These are phyloP conservation scores for Hypoxylon sp. DNA, from an alignment of 2,329 filamentous ascomycete genomes.

Conservation along the genomic window DNA sequence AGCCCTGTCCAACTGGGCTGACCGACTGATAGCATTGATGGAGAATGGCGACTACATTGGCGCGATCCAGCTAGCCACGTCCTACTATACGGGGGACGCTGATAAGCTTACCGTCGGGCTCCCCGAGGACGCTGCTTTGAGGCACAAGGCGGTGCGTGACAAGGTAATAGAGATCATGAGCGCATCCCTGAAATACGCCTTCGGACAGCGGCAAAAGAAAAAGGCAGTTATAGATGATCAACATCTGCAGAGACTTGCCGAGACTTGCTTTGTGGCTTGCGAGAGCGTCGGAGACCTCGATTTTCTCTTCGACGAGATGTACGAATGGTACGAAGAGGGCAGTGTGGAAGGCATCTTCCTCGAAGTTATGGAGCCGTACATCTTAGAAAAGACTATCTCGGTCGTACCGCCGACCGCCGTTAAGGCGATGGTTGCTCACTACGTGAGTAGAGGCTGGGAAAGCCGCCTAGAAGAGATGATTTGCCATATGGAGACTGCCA, in stretches of 20 bases:
- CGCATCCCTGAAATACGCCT: slow-evolving; percentile 89
- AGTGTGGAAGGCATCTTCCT: slow-evolving; percentile 79
- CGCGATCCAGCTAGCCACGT: slow-evolving; percentile 87
- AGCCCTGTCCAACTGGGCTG: slow-evolving; percentile 95
- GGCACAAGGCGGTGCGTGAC: slow-evolving; percentile 84
- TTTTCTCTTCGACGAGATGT: slow-evolving; percentile 90
- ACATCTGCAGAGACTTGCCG: slow-evolving; percentile 79
- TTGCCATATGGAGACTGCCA: slow-evolving; percentile 88
- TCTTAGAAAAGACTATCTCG: slow-evolving; percentile 78
- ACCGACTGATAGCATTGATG: slow-evolving; percentile 91
- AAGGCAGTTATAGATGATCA: slow-evolving; percentile 56
- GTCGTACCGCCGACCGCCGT: slow-evolving; percentile 82
- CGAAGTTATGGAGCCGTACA: slow-evolving; percentile 86
- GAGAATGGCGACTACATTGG: slow-evolving; percentile 95
- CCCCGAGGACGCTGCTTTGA: slow-evolving; percentile 78
- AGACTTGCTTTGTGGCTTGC: slow-evolving; percentile 85
- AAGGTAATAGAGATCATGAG: slow-evolving; percentile 93
- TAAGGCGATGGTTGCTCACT: slow-evolving; percentile 85
- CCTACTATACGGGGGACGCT: slow-evolving; percentile 89
- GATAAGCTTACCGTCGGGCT: slow-evolving; percentile 94
- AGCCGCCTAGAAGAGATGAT: slow-evolving; percentile 90
- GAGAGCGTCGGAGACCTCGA: slow-evolving; percentile 78
- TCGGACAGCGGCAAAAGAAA: slow-evolving; percentile 68
- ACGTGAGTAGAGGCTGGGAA: slow-evolving; percentile 77
- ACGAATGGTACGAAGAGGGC: slow-evolving; percentile 85